Base-by-base conservation (phyloP, 2,329 filamentous ascomycete genomes). In the Pestalotiopsis sp. region DNA sequence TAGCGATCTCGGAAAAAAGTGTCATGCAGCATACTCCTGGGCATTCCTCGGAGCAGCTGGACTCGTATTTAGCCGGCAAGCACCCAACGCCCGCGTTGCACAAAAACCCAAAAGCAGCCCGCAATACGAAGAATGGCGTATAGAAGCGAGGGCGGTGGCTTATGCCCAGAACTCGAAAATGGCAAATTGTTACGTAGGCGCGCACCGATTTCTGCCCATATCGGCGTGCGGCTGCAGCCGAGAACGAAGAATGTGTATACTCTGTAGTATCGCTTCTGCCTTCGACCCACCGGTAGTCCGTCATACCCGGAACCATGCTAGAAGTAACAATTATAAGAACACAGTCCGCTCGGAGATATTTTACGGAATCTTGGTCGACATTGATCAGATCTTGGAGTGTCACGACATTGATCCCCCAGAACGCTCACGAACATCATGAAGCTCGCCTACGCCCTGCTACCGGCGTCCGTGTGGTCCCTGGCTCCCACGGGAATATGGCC, bases 371-470 rank as follows among this genome's bases (percentile, higher is more conserved):
- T 23, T 9, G 45, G 17, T 49, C 13, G 6, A 49, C 13, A 14
- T 49, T 49, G 31, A 9, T 36, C 7, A 9, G 13, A 1, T 49
- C n/a, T 49, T 49, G 14, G 7, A 2, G 31, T 9, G 31, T 2
- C 31, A 9, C 7, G 31, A 36, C 5, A n/a, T 49, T 14, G 14
- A 49, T 49, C 20, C 75, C 76, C 41, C 84, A 81, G 74, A 79
- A 78, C 68, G 76, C 77, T 17, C 74, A 75, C 66, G 76, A 78
- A 73, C 3, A 79, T 78, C 70, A 74, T 77, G 66, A 83, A 83
- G 67, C 76, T 76, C 71, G 77, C 74, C 11, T 73, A 74, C 36
- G 74, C 75, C 11, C 74, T 74, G 6, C 72, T 78, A 6, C 75
- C 74, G 57, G 75, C 77, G 71, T 70, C 70, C 58, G 73, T 75